These are phyloP conservation scores for Tricholoma saponaceum DNA, from an alignment of 768 basidiomycete species.

Conservation along the genomic window DNA sequence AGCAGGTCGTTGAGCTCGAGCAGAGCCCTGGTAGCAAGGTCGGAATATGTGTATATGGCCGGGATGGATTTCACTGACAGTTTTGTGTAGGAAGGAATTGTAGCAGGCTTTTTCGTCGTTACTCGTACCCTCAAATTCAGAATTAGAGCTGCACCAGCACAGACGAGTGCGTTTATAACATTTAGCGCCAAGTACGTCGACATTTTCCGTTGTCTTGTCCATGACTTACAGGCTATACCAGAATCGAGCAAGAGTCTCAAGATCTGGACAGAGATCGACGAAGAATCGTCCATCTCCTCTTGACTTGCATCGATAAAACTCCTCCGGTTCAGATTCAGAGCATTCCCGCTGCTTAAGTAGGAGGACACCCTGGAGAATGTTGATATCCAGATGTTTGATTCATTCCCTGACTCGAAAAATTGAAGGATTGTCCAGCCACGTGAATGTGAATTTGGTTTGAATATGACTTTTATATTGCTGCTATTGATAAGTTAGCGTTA, in stretches of 20 bases:
- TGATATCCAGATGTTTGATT: too few relatives aligned
- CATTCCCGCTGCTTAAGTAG: too few relatives aligned
- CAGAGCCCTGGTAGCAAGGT: conserved; percentile 5
- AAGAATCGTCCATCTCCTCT: conserved; percentile 31
- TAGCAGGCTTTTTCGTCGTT: conserved; percentile 36
- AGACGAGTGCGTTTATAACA: conserved; percentile 24
- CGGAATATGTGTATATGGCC: neutral
- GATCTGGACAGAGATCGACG: conserved; percentile 12
- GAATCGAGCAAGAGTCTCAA: conserved; percentile 20
- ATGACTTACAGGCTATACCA: conserved; percentile 2
- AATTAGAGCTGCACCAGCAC: conserved; percentile 35
- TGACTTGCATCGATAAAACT: conserved; percentile 25
- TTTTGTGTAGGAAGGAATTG: conserved; percentile 25
- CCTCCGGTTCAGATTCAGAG: conserved; percentile 12
- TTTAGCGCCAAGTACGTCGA: conserved; percentile 39
- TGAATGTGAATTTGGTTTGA: too few relatives aligned
- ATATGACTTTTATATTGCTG: too few relatives aligned
- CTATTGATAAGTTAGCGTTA: too few relatives aligned
- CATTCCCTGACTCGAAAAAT: too few relatives aligned
- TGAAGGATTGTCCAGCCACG: too few relatives aligned
- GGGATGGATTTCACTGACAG: neutral
- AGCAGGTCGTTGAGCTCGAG: conserved; percentile 26
- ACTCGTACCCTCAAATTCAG: conserved; percentile 36
- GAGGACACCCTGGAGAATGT: too few relatives aligned
- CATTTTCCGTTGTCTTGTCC: conserved; percentile 15